Conservation (phyloP, 2,329 filamentous ascomycete species). For the Calonectria montana region DNA sequence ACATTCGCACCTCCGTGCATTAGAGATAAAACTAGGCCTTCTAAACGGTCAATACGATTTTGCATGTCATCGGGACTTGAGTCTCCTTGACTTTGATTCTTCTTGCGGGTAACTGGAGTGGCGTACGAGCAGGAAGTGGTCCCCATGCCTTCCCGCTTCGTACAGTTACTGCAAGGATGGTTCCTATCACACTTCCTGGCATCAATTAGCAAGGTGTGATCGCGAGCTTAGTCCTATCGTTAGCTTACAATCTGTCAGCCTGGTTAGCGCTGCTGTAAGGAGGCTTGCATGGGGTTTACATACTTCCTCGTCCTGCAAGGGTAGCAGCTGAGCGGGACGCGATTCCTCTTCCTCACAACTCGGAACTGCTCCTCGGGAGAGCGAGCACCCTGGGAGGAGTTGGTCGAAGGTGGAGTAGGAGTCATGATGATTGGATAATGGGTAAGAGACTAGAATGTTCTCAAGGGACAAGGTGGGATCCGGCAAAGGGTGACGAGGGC, state of each 20-base stretch:
- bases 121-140: conserved; percentile 88
- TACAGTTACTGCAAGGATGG: conserved; percentile 93
- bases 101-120: conserved; percentile 76
- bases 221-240: not conserved
- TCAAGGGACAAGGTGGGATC: conserved; percentile 36
- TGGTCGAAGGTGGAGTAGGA: conserved; percentile 81
- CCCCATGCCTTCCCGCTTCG: conserved; percentile 88
- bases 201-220: conserved; percentile 24
- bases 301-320: conserved; percentile 94
- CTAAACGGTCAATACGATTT: conserved; percentile 94
- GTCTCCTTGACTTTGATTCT: conserved; percentile 72
- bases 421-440: conserved; percentile 64
- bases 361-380: conserved; percentile 89
- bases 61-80: conserved; percentile 93
- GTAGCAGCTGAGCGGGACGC: conserved; percentile 90
- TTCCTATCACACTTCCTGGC: conserved; percentile 90
- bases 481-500: conserved; percentile 21
- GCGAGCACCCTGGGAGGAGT: conserved; percentile 78
- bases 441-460: conserved; percentile 34
- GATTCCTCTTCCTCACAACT: conserved; percentile 90
- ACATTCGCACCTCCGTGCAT: conserved; percentile 84
- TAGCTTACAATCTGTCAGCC: conserved; percentile 51
- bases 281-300: conserved; percentile 46
- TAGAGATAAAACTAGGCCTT: conserved; percentile 89
- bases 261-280: conserved; percentile 46